Conservation (phyloP, 129 eudicot genomes). For the Lactuca sativa region DNA sequence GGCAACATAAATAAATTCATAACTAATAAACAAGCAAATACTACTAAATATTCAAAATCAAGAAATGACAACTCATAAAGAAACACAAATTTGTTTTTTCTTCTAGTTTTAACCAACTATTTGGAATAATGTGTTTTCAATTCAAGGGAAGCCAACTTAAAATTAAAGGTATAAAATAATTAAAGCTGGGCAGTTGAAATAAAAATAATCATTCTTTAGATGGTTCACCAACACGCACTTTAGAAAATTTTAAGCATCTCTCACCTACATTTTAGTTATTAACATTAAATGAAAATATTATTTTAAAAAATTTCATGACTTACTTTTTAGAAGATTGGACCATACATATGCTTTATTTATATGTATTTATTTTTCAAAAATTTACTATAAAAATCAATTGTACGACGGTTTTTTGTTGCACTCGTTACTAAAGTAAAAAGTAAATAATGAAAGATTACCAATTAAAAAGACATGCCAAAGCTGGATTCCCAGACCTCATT, state of each 20-base stretch:
- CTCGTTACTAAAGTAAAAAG: neutral
- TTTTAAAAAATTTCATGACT: too few relatives aligned
- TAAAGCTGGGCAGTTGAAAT: neutral
- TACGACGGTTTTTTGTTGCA: too few relatives aligned
- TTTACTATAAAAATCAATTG: neutral
- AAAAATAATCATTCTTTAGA: neutral
- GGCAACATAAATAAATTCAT: neutral
- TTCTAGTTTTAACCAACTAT: too few relatives aligned
- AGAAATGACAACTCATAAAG: neutral
- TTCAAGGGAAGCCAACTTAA: neutral
- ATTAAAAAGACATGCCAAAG: neutral
- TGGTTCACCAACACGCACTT: neutral
- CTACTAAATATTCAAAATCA: neutral
- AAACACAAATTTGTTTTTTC: neutral
- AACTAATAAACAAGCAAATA: neutral
- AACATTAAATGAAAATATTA: neutral
- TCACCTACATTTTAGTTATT: neutral
- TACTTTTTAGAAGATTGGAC: neutral
- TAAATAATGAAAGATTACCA: neutral
- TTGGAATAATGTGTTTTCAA: neutral
- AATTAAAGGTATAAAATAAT: neutral
- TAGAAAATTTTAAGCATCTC: neutral
- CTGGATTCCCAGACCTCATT: neutral
- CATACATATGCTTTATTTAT: neutral
- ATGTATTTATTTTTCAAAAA: neutral